Evolutionary conservation across 306 rosid species (phyloP).

Genomic region (Pyrus pyrifolia): DNA sequence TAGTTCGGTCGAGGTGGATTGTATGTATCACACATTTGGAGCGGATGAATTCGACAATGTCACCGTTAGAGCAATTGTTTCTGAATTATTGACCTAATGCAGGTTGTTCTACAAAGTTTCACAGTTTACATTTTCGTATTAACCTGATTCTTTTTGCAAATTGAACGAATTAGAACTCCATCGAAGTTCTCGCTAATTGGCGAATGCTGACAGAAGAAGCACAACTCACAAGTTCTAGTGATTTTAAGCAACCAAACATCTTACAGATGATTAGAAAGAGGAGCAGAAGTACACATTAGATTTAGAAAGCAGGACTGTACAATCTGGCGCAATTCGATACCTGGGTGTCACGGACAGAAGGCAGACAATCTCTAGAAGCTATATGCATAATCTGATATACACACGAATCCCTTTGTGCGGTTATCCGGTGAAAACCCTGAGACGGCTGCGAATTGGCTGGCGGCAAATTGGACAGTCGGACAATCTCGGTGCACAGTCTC

Average conservation of each 20-base stretch:
- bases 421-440: slow-evolving; percentile 67
- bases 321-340: neutral
- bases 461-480: slow-evolving; percentile 72
- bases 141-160: neutral
- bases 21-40: slow-evolving; percentile 41
- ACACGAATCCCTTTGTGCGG: neutral
- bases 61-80: neutral
- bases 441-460: slow-evolving; percentile 56
- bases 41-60: slow-evolving; percentile 21
- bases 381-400: neutral
- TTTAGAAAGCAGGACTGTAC: neutral
- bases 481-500: slow-evolving; percentile 69
- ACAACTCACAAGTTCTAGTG: neutral
- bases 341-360: neutral
- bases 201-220: neutral
- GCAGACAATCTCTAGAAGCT: neutral
- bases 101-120: neutral
- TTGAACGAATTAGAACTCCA: neutral
- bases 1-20: slow-evolving; percentile 65
- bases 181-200: neutral
- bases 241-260: neutral
- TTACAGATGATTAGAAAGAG: neutral
- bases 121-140: neutral
- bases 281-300: neutral
- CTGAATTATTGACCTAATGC: neutral